Conservation (phyloP, 352 stramenopile species). For the Phytopythium boreale region DNA sequence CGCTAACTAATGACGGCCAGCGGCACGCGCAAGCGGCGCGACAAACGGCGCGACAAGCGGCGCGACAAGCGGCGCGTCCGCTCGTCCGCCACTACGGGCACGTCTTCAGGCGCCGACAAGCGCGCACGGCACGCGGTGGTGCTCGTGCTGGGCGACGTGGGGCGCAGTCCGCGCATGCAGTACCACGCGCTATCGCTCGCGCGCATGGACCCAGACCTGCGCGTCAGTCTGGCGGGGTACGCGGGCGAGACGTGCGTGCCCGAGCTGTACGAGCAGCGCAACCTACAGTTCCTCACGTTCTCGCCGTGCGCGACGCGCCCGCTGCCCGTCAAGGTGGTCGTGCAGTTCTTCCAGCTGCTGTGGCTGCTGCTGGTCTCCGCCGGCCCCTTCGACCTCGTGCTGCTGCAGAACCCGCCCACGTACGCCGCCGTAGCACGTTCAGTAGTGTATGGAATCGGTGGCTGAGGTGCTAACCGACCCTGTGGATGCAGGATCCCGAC, state of each 20-base stretch:
- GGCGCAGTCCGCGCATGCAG: conserved; percentile 98
- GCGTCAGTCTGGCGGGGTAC: conserved; percentile 94
- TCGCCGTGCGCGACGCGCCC: conserved; percentile 56
- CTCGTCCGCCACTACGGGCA: neutral
- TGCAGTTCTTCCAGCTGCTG: conserved; percentile 77
- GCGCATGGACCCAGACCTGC: conserved; percentile 46
- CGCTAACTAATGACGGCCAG: neutral
- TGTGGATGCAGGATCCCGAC: conserved; percentile 86
- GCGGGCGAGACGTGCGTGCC: conserved; percentile 87
- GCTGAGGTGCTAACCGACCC: conserved; percentile 16
- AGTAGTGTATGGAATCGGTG: neutral
- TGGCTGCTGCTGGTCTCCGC: conserved; percentile 69
- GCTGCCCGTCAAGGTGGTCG: conserved; percentile 77
- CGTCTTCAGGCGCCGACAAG: neutral
- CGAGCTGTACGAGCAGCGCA: conserved; percentile 49
- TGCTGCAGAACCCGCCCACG: conserved; percentile 98
- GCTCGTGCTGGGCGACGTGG: conserved; percentile 94
- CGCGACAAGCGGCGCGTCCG: neutral
- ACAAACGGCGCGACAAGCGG: neutral
- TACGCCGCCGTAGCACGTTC: conserved; percentile 14
- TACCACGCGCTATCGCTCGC: conserved; percentile 97
- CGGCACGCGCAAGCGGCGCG: neutral
- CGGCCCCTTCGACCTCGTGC: conserved; percentile 87
- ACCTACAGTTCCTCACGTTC: conserved; percentile 82
- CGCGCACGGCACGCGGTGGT: conserved; percentile 80